Evolutionary conservation across 2,329 filamentous ascomycete species (phyloP), one percentile per base, ranked within the genome.

Genomic region (Stemphylium lycopersici): DNA sequence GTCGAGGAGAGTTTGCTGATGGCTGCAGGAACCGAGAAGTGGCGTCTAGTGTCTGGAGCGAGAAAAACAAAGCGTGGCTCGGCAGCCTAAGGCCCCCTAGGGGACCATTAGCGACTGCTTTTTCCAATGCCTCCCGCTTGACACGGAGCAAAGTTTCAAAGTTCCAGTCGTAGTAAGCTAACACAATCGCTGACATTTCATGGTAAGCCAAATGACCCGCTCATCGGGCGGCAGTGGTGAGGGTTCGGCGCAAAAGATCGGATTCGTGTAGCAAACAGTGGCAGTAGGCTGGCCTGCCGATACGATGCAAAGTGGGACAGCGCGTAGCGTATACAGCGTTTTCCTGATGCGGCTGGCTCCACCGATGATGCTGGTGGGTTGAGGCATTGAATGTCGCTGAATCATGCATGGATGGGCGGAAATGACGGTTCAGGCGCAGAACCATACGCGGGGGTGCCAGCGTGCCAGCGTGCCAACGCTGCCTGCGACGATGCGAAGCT

Each of bases 271-370:
- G 20, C 18, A 55, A 24, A 42, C 36, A 32, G 37, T 24, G 40
- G 22, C 20, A 44, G 42, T 7, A 24, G 22, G 18, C 41, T 59
- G 48, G 49, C 26, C 16, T 32, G 48, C 36, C 46, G 42, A 46
- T 43, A 48, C 33, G 36, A 39, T 33, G 47, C 29, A 22, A 24
- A 20, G 45, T 48, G 41, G 26, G 31, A 43, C 42, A 34, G 45
- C 42, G 53, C 41, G 52, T 44, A 48, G 24, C 26, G 44, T 37
- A 48, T 40, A 34, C 12, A 48, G 36, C 26, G 45, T 31, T 55
- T 38, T 45, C 46, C 51, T 24, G 18, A 48, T 45, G 47, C 42
- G 37, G 42, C 42, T 24, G 11, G 10, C 8, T 38, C 33, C 16
- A 33, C 48, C 36, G 33, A 37, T 24, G 31, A 48, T 48, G 26